Evolutionary conservation across 208 protist genomes (phyloP).

Genomic region (Acanthamoeba triangularis): DNA sequence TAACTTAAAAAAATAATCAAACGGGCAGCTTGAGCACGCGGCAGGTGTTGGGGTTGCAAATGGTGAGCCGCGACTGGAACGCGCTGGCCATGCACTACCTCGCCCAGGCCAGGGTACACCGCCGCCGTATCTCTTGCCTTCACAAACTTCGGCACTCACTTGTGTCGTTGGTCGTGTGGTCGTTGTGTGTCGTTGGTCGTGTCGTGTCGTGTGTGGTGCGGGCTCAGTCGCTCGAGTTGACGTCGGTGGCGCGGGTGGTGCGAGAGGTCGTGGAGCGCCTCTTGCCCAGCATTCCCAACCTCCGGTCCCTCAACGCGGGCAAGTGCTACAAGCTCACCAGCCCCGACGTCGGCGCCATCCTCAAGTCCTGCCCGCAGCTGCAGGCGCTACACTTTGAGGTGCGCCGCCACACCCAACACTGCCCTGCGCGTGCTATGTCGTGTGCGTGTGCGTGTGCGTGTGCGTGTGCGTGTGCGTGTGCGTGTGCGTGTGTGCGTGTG

Average conservation of each 20-base stretch:
- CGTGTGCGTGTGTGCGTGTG: not conserved
- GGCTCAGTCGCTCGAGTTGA: not conserved
- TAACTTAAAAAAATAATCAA: too few relatives aligned
- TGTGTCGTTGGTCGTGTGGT: not conserved
- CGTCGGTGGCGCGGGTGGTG: not conserved
- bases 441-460: too few relatives aligned
- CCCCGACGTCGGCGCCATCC: not conserved
- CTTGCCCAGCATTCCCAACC: not conserved
- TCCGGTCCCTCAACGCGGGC: not conserved
- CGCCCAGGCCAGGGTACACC: not conserved
- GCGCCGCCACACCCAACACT: not conserved
- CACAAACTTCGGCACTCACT: not conserved
- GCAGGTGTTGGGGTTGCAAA: not conserved
- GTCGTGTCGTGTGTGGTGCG: not conserved
- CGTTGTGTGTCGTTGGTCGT: too few relatives aligned
- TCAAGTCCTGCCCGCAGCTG: not conserved
- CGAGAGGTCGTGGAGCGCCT: not conserved
- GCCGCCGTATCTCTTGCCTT: not conserved
- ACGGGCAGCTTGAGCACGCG: not conserved
- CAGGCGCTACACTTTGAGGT: not conserved
- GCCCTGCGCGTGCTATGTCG: not conserved
- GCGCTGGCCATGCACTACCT: not conserved
- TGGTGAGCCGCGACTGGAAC: not conserved
- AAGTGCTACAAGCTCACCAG: conserved; percentile 7
- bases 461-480: not conserved